Conservation (phyloP, 805 yeast species). For the Candida piceae region DNA sequence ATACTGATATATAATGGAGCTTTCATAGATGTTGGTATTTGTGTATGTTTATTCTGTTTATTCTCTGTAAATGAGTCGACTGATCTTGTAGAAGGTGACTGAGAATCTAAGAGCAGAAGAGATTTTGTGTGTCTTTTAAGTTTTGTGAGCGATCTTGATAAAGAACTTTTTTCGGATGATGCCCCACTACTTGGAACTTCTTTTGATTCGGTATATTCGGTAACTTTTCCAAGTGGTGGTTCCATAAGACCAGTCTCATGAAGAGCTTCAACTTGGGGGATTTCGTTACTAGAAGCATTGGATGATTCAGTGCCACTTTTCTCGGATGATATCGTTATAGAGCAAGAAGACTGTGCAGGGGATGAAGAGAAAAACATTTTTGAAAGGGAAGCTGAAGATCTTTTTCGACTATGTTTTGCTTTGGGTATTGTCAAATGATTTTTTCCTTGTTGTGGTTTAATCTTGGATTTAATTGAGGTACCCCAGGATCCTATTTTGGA, state of each 20-base stretch:
- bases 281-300: not conserved
- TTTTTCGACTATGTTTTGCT: not conserved
- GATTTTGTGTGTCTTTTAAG: slow-evolving; percentile 15
- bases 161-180: slow-evolving; percentile 8
- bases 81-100: slow-evolving; percentile 5
- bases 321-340: slow-evolving; percentile 5
- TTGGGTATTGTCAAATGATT: not conserved
- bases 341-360: slow-evolving; percentile 2
- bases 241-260: not conserved
- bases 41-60: not conserved
- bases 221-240: too few species aligned
- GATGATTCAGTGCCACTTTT: not conserved
- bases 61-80: not conserved
- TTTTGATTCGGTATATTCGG: not conserved
- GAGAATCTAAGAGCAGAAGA: slow-evolving; percentile 13
- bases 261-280: not conserved
- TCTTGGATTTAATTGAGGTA: slow-evolving; percentile 13
- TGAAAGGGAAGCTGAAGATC: slow-evolving; percentile 7
- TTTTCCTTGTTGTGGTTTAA: slow-evolving; percentile 4
- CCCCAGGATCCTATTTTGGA: slow-evolving; percentile 16
- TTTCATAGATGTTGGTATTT: not conserved
- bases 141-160: slow-evolving; percentile 9
- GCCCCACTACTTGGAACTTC: slow-evolving; percentile 8
- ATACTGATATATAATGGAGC: not conserved
- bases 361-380: slow-evolving; percentile 9